Evolutionary conservation across 1,139 yeast species (phyloP), one percentile per base, ranked within the genome.

Genomic region (Geotrichum carabidarum): DNA sequence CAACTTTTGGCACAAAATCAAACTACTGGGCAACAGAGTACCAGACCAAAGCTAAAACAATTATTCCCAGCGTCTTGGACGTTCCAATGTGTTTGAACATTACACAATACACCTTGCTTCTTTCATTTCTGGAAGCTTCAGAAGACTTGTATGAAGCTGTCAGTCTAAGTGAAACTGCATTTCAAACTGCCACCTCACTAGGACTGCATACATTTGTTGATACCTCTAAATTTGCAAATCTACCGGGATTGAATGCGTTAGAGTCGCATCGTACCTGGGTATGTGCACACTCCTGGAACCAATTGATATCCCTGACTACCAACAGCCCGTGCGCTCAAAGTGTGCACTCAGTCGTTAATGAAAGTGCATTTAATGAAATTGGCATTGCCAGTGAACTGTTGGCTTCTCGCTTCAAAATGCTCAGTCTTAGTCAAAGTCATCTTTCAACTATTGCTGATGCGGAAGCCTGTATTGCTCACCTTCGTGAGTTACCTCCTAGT

Each of bases 21-120:
- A 51, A 52, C 31, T 55, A 53, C 31, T 60, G 63, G 64, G 58
- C 61, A 18, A 30, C 50, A 9, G 63, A 59, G 45, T 61, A 61
- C 46, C 48, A 50, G 34, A 44, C 53, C 38, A 53, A 57, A 43
- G 63, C 63, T 11, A 40, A 49, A 31, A 31, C 49, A 31, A 44
- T 56, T 8, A 57, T 60, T 17, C 63, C 63, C 2, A 60, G 57
- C 46, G 54, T 57, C 17, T 48, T 59, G 40, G 60, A 54, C 12
- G 56, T 44, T 12, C 44, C 59, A 17, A 52, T 59, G 38, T 48
- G 51, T 18, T 42, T 59, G 30, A 32, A 42, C 27, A 53, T 58
- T 45, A 53, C 56, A 12, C 64, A 61, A 51, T 58, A 58, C 46
- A 56, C 56, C 34, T 35, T 60, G 44, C 51, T 61, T 30, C 51